phyloP scores from a whole-genome alignment of 129 eudicot species.

The Smallanthus sonchifolius region DNA sequence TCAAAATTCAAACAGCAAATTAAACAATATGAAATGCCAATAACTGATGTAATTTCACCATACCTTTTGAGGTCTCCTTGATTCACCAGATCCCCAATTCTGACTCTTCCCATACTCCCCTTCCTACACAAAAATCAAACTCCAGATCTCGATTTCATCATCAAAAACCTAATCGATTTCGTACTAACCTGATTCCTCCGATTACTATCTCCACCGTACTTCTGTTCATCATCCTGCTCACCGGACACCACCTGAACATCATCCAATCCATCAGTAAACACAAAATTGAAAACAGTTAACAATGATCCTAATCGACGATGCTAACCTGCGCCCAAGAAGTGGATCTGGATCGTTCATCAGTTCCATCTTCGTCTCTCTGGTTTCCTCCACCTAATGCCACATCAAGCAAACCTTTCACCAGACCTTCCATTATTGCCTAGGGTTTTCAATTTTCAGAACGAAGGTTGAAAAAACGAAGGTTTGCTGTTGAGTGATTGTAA shows the following conservation, averaged over 20 bases:
- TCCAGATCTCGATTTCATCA: background rate
- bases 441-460: background rate
- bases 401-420: conserved; percentile 61
- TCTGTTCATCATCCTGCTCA: conserved; percentile 48
- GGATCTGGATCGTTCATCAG: conserved; percentile 77
- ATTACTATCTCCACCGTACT: conserved; percentile 12
- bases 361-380: conserved; percentile 19
- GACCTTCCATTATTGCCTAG: conserved; percentile 54
- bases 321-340: conserved; percentile 78
- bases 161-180: background rate
- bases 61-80: conserved; percentile 53
- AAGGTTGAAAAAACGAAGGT: conserved; percentile 6
- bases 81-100: conserved; percentile 53
- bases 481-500: conserved; percentile 1
- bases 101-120: conserved; percentile 42
- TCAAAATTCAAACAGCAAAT: background rate
- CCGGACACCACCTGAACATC: conserved; percentile 70
- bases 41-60: background rate
- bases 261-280: background rate
- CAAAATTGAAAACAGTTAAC: background rate
- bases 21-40: background rate
- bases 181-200: conserved; percentile 36
- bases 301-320: background rate
- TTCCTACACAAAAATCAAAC: conserved; percentile 33
- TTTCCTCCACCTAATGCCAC: conserved; percentile 52